Conservation (phyloP, 2,329 filamentous ascomycete genomes). For the Cordyceps fumosorosea region DNA sequence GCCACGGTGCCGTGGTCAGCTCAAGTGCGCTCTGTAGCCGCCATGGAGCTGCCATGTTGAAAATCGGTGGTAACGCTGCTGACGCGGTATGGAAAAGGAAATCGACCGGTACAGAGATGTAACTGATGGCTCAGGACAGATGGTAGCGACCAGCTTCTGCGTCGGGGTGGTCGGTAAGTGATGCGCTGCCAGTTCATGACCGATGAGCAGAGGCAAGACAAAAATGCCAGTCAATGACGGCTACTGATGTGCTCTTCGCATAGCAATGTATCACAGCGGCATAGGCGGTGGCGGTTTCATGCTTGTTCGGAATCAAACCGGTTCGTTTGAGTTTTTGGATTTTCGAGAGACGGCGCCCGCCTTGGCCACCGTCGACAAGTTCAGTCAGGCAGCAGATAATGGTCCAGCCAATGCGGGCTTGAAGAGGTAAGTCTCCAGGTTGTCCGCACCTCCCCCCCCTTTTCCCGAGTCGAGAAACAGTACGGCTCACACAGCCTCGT, state of each 20-base stretch:
- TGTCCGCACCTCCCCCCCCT: neutral
- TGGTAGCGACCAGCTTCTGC: neutral
- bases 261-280: conserved; percentile 61
- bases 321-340: conserved; percentile 71
- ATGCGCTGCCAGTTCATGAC: conserved; percentile 13
- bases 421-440: neutral
- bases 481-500: conserved; percentile 40
- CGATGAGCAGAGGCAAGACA: conserved; percentile 43
- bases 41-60: conserved; percentile 50
- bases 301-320: conserved; percentile 57
- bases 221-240: neutral
- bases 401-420: conserved; percentile 37
- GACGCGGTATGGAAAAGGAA: conserved; percentile 53
- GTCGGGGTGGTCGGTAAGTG: neutral
- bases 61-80: conserved; percentile 57
- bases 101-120: no score
- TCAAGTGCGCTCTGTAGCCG: conserved; percentile 53
- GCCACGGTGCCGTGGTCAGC: conserved; percentile 52
- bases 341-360: conserved; percentile 80
- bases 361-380: conserved; percentile 76
- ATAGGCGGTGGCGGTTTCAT: conserved; percentile 77
- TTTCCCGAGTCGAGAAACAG: no score
- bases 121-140: neutral
- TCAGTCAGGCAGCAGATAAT: conserved; percentile 50
- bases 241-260: conserved; percentile 43